Evolutionary conservation across 2,329 filamentous ascomycete genomes (phyloP).

Genomic region (Xylaria sp.): DNA sequence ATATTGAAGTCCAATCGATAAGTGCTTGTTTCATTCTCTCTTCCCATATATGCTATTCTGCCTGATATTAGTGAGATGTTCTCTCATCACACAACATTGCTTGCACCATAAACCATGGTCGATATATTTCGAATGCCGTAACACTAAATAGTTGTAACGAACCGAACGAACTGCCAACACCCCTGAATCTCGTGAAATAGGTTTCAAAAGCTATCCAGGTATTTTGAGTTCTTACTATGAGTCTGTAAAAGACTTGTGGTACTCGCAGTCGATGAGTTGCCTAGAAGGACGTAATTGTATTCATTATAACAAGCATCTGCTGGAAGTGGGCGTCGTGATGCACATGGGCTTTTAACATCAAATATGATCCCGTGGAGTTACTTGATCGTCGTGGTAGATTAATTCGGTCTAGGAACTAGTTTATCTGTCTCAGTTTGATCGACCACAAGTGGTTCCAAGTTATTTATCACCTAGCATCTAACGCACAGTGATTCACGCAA

Average conservation of each 20-base stretch:
- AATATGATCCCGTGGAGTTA: not conserved
- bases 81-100: not conserved
- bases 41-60: too few species aligned
- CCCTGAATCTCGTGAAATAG: too few species aligned
- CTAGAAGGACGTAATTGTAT: not conserved
- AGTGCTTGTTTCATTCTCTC: too few species aligned
- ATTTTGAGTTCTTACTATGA: not conserved
- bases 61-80: too few species aligned
- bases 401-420: too few species aligned
- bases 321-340: too few species aligned
- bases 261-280: not conserved
- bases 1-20: too few species aligned
- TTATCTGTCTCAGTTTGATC: not conserved
- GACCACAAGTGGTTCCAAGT: not conserved
- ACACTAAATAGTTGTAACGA: not conserved
- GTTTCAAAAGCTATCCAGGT: not conserved
- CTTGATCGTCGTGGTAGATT: not conserved
- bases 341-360: too few species aligned
- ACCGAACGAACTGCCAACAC: not conserved
- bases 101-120: not conserved
- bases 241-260: not conserved
- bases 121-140: not conserved
- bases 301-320: not conserved
- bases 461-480: not conserved
- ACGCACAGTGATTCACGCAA: too few species aligned